Evolutionary conservation across 345 rosid species (phyloP).

Genomic region (Nasturtium officinale): DNA sequence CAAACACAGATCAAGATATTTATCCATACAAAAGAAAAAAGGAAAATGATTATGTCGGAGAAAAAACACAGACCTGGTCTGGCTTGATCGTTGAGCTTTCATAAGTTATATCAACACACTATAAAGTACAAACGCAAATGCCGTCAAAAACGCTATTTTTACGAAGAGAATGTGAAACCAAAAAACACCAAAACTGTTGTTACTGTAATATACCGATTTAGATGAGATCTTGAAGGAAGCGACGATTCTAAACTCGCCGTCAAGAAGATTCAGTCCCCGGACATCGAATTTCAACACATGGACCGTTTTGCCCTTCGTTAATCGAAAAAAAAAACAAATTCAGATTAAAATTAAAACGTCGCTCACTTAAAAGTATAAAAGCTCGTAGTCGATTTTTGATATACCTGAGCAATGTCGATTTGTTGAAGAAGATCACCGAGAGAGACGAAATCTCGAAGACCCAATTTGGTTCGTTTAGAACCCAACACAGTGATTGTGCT

Average conservation of each 20-base stretch:
- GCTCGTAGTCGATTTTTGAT: background rate
- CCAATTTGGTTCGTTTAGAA: conserved; percentile 78
- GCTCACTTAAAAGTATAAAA: background rate
- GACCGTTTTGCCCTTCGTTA: conserved; percentile 84
- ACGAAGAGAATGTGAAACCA: background rate
- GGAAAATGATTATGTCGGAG: background rate
- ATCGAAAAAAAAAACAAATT: conserved; percentile 24
- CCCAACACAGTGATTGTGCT: conserved; percentile 83
- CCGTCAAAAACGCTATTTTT: conserved; percentile 11
- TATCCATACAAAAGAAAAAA: background rate
- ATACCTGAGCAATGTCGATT: conserved; percentile 73
- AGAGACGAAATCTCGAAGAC: conserved; percentile 78
- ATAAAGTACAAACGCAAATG: conserved; percentile 27
- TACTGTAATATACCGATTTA: conserved; percentile 50
- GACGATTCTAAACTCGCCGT: conserved; percentile 74
- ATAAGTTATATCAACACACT: conserved; percentile 75
- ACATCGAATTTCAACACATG: conserved; percentile 84
- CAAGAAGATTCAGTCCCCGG: conserved; percentile 67
- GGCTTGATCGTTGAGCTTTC: conserved; percentile 73
- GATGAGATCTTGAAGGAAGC: conserved; percentile 75
- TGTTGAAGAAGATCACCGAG: conserved; percentile 75
- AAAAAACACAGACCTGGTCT: conserved; percentile 55
- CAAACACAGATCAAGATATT: conserved; percentile 16
- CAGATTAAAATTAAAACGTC: background rate
- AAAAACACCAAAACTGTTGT: background rate